Evolutionary conservation across 2,329 filamentous ascomycete genomes (phyloP).

Genomic region (Sphaerulina musiva): DNA sequence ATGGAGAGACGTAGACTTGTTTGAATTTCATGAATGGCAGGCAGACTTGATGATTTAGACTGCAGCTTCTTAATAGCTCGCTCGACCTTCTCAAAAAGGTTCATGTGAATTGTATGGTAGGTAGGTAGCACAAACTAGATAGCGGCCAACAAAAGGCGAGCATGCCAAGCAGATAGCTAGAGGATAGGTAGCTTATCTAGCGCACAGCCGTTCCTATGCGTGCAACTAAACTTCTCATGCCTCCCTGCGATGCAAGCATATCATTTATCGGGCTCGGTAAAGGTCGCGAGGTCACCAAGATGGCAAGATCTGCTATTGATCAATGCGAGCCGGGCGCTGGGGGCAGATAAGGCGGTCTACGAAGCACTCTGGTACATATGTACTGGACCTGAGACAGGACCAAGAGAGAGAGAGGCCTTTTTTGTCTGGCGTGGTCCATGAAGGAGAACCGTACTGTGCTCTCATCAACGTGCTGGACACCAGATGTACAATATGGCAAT

Average conservation of each 20-base stretch:
- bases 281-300: background rate
- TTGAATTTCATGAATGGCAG: no score
- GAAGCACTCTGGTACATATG: background rate
- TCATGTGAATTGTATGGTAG: no score
- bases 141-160: slow-evolving; percentile 9
- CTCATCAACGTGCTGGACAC: no score
- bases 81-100: no score
- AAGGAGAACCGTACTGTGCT: no score
- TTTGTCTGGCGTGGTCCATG: no score
- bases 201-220: background rate
- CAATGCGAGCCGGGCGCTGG: background rate
- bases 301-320: background rate
- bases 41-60: no score
- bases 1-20: background rate
- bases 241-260: background rate
- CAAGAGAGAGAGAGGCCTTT: no score
- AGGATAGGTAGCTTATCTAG: background rate
- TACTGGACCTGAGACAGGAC: background rate
- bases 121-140: background rate
- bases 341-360: background rate
- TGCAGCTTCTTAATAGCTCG: no score
- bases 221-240: background rate
- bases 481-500: no score
- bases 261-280: background rate
- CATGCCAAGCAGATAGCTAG: slow-evolving; percentile 8